Evolutionary conservation across 1,139 yeast genomes (phyloP).

Genomic region (Geotrichum reessii): DNA sequence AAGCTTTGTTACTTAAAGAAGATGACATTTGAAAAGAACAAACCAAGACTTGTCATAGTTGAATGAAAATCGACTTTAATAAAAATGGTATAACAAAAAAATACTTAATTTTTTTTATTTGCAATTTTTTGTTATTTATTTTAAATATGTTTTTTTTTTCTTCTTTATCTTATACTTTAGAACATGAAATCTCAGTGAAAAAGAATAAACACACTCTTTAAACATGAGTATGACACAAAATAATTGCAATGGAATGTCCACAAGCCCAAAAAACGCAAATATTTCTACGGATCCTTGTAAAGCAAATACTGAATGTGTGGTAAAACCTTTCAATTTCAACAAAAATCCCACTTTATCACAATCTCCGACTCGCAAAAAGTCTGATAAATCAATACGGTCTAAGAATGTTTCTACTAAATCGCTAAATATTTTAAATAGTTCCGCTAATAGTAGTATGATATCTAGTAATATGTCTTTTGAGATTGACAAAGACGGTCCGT

Average conservation of each 20-base stretch:
- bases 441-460: constrained; percentile 1
- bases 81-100: too few species aligned
- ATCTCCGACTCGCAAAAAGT: not conserved
- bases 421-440: constrained; percentile 11
- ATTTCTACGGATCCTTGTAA: not conserved
- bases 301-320: not conserved
- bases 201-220: not conserved
- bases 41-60: not conserved
- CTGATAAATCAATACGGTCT: not conserved
- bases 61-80: too few species aligned
- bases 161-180: too few species aligned
- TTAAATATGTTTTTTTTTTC: too few species aligned
- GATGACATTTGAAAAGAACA: not conserved
- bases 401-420: constrained; percentile 10
- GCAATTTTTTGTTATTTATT: too few species aligned
- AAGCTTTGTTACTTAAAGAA: not conserved
- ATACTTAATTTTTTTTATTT: too few species aligned
- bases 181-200: too few species aligned
- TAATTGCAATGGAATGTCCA: not conserved
- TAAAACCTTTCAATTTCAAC: not conserved
- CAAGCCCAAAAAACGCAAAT: not conserved
- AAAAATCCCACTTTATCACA: constrained; percentile 1
- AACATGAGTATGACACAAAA: not conserved
- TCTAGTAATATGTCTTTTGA: not conserved
- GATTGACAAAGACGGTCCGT: not conserved